Base-by-base conservation (phyloP, 257 asterid genomes). In the Rehmannia glutinosa region DNA sequence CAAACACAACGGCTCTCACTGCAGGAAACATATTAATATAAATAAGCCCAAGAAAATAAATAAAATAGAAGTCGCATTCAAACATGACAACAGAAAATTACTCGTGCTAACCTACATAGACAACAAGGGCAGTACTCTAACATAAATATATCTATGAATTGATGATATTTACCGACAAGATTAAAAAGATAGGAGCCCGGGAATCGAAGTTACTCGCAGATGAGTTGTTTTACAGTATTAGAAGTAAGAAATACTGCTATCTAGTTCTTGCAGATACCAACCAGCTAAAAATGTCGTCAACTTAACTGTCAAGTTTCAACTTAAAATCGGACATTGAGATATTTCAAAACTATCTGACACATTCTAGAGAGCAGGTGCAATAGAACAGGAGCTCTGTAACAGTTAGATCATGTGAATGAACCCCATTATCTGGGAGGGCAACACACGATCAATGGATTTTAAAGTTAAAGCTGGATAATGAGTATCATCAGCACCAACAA, bases 1-100 rank as follows among this genome's bases (percentile, higher is more conserved):
- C 99, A 58, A 94, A 94, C 68, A 75, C 73, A 69, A 94, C 51
- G 67, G 90, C 97, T 79, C 99, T 84, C 78, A 87, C 99, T 94
- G 87, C 83, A 80, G 59, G 53, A 9, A 72, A 50, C 15, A 35
- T 25, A 38, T 54, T 16, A 53, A 69, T 38, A 39, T 17, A 42
- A 41, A 35, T 45, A 62, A 74, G 50, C n/a, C 7, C 64, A 68
- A 71, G 2, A 57, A 30, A 25, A 38, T 17, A 45, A 35, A 47
- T 57, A 56, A 30, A 64, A 36, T n/a, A n/a, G n/a, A n/a, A n/a
- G n/a, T n/a, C n/a, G n/a, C n/a, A n/a, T n/a, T n/a, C n/a, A n/a
- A n/a, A n/a, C n/a, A n/a, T n/a, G n/a, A n/a, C n/a, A n/a, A n/a
- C n/a, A n/a, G n/a, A n/a, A n/a, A n/a, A n/a, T n/a, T n/a, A n/a